Percentiles rank a stretch among this genome's conserved stretches.
These are phyloP conservation scores for Hypomontagnella monticulosa DNA, from an alignment of 495 filamentous ascomycete genomes.

Conservation along the genomic window DNA sequence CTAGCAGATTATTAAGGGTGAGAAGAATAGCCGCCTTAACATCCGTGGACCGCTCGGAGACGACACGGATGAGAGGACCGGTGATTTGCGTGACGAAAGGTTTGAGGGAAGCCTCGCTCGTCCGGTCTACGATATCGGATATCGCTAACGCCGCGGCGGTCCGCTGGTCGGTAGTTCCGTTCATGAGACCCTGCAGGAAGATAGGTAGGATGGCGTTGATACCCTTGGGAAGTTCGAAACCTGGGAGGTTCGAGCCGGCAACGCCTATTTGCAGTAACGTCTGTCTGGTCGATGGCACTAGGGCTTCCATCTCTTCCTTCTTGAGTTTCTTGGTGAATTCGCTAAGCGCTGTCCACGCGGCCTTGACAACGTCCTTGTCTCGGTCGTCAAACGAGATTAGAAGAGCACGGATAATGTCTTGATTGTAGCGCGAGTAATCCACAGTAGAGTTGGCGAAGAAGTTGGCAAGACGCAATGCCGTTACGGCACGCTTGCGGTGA, in stretches of 20 bases:
- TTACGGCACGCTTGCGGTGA: constrained; percentile 78
- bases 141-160: constrained; percentile 92
- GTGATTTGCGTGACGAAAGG: constrained; percentile 98
- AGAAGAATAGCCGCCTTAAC: constrained; percentile 95
- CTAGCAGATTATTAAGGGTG: constrained; percentile 91
- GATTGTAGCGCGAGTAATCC: constrained; percentile 93
- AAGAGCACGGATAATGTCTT: constrained; percentile 88
- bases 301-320: constrained; percentile 97
- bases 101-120: constrained; percentile 82
- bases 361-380: constrained; percentile 86
- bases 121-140: constrained; percentile 93
- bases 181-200: constrained; percentile 97
- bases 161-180: constrained; percentile 89
- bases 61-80: constrained; percentile 94
- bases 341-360: constrained; percentile 88
- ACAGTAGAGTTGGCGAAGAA: constrained; percentile 86
- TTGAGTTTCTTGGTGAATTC: constrained; percentile 87
- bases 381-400: constrained; percentile 91
- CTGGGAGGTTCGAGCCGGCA: constrained; percentile 81
- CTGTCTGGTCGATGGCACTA: constrained; percentile 88
- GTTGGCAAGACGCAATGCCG: constrained; percentile 82
- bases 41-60: constrained; percentile 93
- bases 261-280: constrained; percentile 88
- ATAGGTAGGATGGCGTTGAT: constrained; percentile 97
- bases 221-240: constrained; percentile 94